Evolutionary conservation across 2,329 filamentous ascomycete species (phyloP).

Genomic region (Pseudocercospora pini-densiflorae): DNA sequence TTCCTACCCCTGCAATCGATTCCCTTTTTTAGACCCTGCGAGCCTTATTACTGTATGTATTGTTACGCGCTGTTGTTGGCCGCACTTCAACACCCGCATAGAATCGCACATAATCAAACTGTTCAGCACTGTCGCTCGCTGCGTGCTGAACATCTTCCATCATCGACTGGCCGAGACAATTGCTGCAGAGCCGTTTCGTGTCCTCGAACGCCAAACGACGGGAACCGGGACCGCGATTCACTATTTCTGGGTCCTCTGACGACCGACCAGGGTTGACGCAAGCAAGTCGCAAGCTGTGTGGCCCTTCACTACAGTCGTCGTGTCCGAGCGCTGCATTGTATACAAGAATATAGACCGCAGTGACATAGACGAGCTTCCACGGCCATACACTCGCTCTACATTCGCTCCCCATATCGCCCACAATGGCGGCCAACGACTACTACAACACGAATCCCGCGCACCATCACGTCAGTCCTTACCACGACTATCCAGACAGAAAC

Average conservation of each 20-base stretch:
- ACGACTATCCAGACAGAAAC: conserved; percentile 48
- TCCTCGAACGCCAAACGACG: neutral
- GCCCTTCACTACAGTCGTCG: neutral
- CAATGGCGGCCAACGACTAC: conserved; percentile 54
- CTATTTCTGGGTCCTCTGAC: conserved; percentile 1
- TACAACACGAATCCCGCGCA: conserved; percentile 46
- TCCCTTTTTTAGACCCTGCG: neutral
- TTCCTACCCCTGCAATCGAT: neutral
- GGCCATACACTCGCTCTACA: neutral
- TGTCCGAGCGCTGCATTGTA: neutral
- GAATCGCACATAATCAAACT: neutral
- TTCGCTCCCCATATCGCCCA: conserved; percentile 10
- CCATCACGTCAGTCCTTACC: conserved; percentile 44
- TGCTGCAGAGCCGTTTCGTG: neutral
- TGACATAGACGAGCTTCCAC: neutral
- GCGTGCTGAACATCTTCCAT: neutral
- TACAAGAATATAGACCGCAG: neutral
- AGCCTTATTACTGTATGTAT: neutral
- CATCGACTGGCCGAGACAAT: neutral
- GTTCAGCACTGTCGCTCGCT: neutral
- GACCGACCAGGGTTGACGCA: conserved; percentile 9
- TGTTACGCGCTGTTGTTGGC: neutral
- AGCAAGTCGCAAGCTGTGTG: conserved; percentile 11
- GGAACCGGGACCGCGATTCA: neutral
- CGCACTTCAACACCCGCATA: neutral